Conservation (phyloP, 352 stramenopile species). For the Globisporangium rhizosaccharum region DNA sequence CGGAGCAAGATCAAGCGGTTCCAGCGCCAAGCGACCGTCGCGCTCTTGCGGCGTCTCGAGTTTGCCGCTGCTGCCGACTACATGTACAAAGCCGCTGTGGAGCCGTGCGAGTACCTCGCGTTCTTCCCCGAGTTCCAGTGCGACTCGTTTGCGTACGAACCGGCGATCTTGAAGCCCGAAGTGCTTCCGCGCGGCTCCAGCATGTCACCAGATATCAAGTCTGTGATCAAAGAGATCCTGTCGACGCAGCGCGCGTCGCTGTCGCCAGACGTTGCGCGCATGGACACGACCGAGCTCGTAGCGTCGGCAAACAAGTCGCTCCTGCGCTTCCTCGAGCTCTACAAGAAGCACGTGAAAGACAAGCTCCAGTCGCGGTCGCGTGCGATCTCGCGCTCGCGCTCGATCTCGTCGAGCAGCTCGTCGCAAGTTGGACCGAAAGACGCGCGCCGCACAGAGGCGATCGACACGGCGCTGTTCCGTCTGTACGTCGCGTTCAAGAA, state of each 20-base stretch:
- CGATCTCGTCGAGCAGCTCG: slow-evolving; percentile 23
- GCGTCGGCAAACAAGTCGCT: slow-evolving; percentile 61
- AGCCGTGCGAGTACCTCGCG: slow-evolving; percentile 81
- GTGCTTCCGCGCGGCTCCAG: slow-evolving; percentile 71
- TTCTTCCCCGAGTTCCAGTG: slow-evolving; percentile 85
- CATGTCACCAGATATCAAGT: slow-evolving; percentile 69
- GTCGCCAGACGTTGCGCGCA: slow-evolving; percentile 51
- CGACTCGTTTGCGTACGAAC: slow-evolving; percentile 79
- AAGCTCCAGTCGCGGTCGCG: slow-evolving; percentile 40
- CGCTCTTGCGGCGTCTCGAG: slow-evolving; percentile 69
- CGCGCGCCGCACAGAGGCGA: slow-evolving; percentile 65
- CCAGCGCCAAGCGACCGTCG: slow-evolving; percentile 78
- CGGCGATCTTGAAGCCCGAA: slow-evolving; percentile 74
- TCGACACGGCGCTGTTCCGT: slow-evolving; percentile 81
- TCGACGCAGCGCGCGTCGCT: slow-evolving; percentile 38
- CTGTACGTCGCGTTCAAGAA: slow-evolving; percentile 76
- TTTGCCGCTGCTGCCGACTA: slow-evolving; percentile 76
- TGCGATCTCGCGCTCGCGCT: slow-evolving; percentile 31
- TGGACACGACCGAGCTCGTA: slow-evolving; percentile 50
- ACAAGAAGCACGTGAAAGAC: slow-evolving; percentile 82
- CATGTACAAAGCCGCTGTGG: slow-evolving; percentile 81
- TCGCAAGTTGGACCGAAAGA: slow-evolving; percentile 44
- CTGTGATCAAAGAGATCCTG: slow-evolving; percentile 71
- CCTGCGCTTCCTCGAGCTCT: slow-evolving; percentile 75
- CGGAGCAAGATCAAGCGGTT: slow-evolving; percentile 87